These are phyloP conservation scores for Chamaecyparis obtusa DNA, from an alignment of 75 land plant genomes.

Conservation along the genomic window DNA sequence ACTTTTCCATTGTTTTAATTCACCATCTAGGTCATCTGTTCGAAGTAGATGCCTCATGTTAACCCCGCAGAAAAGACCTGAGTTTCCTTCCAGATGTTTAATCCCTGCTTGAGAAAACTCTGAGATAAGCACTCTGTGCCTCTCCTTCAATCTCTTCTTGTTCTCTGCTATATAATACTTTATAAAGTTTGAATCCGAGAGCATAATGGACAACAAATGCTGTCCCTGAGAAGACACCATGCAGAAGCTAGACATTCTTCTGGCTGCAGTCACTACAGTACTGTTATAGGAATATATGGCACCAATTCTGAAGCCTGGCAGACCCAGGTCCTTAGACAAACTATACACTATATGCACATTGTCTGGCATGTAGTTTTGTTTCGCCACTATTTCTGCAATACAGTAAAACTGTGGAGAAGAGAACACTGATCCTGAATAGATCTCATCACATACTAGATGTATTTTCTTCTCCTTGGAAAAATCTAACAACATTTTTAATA, in stretches of 20 bases:
- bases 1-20: not conserved
- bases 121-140: constrained; percentile 27
- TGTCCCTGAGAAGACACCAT: constrained; percentile 71
- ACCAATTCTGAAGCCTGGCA: constrained; percentile 85
- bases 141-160: constrained; percentile 31
- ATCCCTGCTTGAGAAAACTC: constrained; percentile 42
- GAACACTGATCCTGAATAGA: constrained; percentile 69
- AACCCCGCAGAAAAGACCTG: constrained; percentile 74
- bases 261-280: constrained; percentile 50
- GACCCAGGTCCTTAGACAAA: constrained; percentile 81
- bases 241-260: constrained; percentile 70
- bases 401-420: constrained; percentile 41
- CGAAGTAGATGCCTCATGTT: constrained; percentile 48
- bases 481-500: constrained; percentile 34
- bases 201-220: constrained; percentile 40
- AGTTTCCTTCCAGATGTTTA: constrained; percentile 36
- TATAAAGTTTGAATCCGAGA: constrained; percentile 58
- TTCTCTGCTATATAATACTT: constrained; percentile 45
- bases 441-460: constrained; percentile 74
- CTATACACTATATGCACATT: constrained; percentile 74
- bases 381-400: constrained; percentile 36
- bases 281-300: constrained; percentile 63
- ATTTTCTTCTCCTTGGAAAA: constrained; percentile 50
- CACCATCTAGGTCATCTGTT: not conserved
- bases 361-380: constrained; percentile 10